phyloP scores from a whole-genome alignment of 1,284 basidiomycete species.

The Sporisorium reilianum region DNA sequence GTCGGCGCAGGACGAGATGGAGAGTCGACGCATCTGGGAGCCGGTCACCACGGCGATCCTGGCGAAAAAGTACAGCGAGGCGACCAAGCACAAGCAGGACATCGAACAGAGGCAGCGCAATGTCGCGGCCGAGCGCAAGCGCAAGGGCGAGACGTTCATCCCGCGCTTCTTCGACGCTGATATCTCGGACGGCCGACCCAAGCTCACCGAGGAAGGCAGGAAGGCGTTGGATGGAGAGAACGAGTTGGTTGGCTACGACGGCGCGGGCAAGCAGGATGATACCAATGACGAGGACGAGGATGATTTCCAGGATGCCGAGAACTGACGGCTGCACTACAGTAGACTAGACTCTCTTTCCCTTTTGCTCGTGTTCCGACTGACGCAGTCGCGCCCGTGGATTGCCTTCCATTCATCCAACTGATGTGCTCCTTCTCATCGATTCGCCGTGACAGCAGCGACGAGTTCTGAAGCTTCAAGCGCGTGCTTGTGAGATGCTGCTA shows the following conservation, averaged over 20 bases:
- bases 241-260: slow-evolving; percentile 46
- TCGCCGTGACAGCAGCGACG: no score
- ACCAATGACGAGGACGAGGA: slow-evolving; percentile 29
- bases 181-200: slow-evolving; percentile 79
- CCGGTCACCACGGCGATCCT: slow-evolving; percentile 77
- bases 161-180: slow-evolving; percentile 84
- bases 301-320: slow-evolving; percentile 48
- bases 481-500: neutral
- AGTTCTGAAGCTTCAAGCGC: no score
- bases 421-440: neutral
- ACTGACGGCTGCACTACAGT: slow-evolving; percentile 16
- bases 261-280: neutral
- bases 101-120: slow-evolving; percentile 66
- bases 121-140: slow-evolving; percentile 56
- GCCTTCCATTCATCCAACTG: neutral
- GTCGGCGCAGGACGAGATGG: slow-evolving; percentile 80
- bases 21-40: slow-evolving; percentile 90
- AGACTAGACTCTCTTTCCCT: neutral
- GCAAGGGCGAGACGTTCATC: slow-evolving; percentile 71
- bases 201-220: slow-evolving; percentile 74
- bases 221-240: slow-evolving; percentile 68
- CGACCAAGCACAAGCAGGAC: slow-evolving; percentile 63
- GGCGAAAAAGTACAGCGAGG: slow-evolving; percentile 80
- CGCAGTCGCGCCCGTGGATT: neutral
- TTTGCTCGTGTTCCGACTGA: neutral